These are phyloP conservation scores for Dendrobium officinale DNA, from an alignment of 106 monocot genomes.

Conservation along the genomic window DNA sequence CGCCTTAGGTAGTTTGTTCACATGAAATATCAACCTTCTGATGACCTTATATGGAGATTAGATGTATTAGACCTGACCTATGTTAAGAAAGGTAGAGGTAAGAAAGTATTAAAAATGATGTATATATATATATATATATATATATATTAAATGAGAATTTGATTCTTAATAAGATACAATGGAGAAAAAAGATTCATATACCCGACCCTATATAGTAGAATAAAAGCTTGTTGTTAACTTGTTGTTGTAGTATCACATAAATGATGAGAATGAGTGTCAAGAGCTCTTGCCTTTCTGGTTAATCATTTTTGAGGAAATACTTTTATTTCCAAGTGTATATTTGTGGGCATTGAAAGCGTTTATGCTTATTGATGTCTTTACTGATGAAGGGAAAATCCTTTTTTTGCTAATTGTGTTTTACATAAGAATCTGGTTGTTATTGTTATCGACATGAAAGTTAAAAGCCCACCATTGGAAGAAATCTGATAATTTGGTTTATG, in stretches of 20 bases:
- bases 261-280: conserved; percentile 1
- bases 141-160: too few species aligned
- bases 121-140: too few species aligned
- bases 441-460: not conserved
- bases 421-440: not conserved
- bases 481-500: not conserved
- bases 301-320: not conserved
- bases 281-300: not conserved
- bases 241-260: not conserved
- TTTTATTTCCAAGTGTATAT: not conserved
- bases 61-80: too few species aligned
- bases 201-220: too few species aligned
- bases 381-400: not conserved
- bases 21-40: too few species aligned
- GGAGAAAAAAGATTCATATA: too few species aligned
- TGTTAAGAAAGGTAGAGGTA: too few species aligned
- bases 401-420: not conserved
- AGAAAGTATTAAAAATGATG: too few species aligned
- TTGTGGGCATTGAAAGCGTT: not conserved
- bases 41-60: too few species aligned
- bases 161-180: too few species aligned
- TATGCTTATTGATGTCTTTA: not conserved
- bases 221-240: too few species aligned
- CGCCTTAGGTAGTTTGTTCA: too few species aligned
- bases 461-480: not conserved